Conservation (phyloP, 306 rosid species). For the Trifolium subterraneum region DNA sequence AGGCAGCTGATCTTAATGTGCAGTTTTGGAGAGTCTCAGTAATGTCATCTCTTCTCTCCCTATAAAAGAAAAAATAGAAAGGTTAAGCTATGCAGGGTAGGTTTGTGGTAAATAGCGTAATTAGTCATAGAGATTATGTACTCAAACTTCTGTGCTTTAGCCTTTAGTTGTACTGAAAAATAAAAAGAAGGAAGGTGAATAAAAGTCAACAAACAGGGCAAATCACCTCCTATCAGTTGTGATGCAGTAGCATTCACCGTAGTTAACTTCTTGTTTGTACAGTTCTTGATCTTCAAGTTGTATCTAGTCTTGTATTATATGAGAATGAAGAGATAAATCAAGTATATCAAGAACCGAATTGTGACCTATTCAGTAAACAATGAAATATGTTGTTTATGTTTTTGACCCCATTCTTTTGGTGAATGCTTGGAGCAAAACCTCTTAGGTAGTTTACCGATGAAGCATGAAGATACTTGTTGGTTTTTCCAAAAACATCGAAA, state of each 20-base stretch:
- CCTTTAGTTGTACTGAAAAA: constrained; percentile 1
- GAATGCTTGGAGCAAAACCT: neutral
- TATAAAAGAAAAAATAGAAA: neutral
- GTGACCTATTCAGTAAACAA: neutral
- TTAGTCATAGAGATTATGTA: neutral
- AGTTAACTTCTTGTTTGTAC: constrained; percentile 14
- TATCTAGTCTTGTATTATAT: neutral
- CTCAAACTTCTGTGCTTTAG: constrained; percentile 16
- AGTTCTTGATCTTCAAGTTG: neutral
- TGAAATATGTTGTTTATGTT: neutral
- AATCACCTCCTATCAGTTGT: constrained; percentile 12
- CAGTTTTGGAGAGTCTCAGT: constrained; percentile 44
- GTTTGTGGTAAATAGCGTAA: constrained; percentile 4
- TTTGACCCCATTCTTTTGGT: neutral
- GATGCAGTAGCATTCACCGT: neutral
- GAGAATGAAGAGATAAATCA: neutral
- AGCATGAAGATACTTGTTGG: neutral
- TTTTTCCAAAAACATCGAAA: neutral
- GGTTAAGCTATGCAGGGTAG: constrained; percentile 9
- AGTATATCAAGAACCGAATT: neutral
- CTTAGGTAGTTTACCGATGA: neutral
- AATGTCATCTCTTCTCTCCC: constrained; percentile 23
- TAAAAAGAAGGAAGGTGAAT: constrained; percentile 9
- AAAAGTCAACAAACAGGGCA: neutral
- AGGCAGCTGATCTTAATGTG: constrained; percentile 48